phyloP scores from a whole-genome alignment of 139 green algal genomes.

The Tetratostichococcus sp. region DNA sequence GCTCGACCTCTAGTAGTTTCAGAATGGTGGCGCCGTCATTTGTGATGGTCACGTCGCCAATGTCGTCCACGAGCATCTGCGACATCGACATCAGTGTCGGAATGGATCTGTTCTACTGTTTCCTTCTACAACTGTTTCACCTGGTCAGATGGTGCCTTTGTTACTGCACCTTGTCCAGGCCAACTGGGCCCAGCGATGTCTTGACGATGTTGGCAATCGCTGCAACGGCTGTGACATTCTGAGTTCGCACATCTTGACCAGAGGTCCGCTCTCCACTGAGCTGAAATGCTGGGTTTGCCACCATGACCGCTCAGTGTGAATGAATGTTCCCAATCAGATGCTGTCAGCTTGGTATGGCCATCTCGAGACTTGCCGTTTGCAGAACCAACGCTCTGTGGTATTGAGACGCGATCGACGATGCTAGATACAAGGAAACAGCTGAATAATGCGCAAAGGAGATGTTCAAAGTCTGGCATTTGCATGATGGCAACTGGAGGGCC shows the following conservation, averaged over 20 bases:
- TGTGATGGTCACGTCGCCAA: slow-evolving; percentile 99
- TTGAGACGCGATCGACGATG: too few species aligned
- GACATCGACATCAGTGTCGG: too few species aligned
- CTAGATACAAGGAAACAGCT: too few species aligned
- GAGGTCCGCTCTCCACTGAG: slow-evolving; percentile 78
- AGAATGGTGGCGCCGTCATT: slow-evolving; percentile 99
- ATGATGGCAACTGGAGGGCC: too few species aligned
- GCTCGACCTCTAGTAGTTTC: slow-evolving; percentile 96
- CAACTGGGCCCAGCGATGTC: slow-evolving; percentile 90
- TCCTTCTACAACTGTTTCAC: too few species aligned
- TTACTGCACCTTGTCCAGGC: slow-evolving; percentile 99
- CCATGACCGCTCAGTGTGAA: slow-evolving; percentile 11
- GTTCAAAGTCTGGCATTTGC: too few species aligned
- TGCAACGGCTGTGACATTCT: slow-evolving; percentile 91
- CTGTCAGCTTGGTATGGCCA: too few species aligned
- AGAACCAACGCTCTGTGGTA: too few species aligned
- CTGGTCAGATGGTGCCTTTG: too few species aligned
- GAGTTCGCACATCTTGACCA: slow-evolving; percentile 89
- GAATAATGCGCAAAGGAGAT: too few species aligned
- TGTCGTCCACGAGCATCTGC: slow-evolving; percentile 99
- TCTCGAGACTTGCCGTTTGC: too few species aligned
- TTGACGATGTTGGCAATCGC: slow-evolving; percentile 98
- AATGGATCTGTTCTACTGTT: too few species aligned
- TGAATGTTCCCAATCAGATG: not conserved
- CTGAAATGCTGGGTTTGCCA: slow-evolving; percentile 24